phyloP scores from a whole-genome alignment of 352 stramenopile species.

The Pythium volutum region DNA sequence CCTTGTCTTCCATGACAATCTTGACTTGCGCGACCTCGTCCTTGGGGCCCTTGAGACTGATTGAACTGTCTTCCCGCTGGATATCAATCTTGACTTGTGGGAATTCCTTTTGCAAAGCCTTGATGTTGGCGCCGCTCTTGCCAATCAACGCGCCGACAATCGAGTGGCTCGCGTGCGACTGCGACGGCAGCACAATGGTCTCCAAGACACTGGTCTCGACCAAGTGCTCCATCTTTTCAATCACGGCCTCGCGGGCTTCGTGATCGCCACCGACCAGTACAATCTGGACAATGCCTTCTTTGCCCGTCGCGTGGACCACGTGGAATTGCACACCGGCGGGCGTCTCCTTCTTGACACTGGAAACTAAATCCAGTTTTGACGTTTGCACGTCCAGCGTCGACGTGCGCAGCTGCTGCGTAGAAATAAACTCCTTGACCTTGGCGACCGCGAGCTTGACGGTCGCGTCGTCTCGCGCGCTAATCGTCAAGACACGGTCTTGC shows the following conservation, averaged over 20 bases:
- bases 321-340: conserved; percentile 49
- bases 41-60: conserved; percentile 52
- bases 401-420: conserved; percentile 48
- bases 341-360: conserved; percentile 47
- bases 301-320: conserved; percentile 39
- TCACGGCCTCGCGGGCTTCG: conserved; percentile 51
- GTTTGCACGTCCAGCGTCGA: conserved; percentile 42
- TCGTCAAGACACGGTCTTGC: conserved; percentile 54
- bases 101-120: conserved; percentile 62
- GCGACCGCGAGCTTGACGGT: conserved; percentile 53
- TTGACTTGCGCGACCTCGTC: conserved; percentile 52
- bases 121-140: conserved; percentile 78
- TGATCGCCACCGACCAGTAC: conserved; percentile 53
- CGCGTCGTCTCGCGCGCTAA: conserved; percentile 62
- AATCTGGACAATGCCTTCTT: conserved; percentile 38
- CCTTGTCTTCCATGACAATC: conserved; percentile 68
- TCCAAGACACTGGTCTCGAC: conserved; percentile 47
- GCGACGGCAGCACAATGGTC: conserved; percentile 44
- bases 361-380: conserved; percentile 49
- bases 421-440: conserved; percentile 53
- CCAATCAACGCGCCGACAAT: conserved; percentile 74
- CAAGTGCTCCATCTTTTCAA: conserved; percentile 64
- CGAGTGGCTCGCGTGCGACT: conserved; percentile 22
- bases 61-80: conserved; percentile 39
- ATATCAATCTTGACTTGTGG: conserved; percentile 64